Evolutionary conservation across 2,329 filamentous ascomycete species (phyloP).

Genomic region (Penicillium sumatraense): DNA sequence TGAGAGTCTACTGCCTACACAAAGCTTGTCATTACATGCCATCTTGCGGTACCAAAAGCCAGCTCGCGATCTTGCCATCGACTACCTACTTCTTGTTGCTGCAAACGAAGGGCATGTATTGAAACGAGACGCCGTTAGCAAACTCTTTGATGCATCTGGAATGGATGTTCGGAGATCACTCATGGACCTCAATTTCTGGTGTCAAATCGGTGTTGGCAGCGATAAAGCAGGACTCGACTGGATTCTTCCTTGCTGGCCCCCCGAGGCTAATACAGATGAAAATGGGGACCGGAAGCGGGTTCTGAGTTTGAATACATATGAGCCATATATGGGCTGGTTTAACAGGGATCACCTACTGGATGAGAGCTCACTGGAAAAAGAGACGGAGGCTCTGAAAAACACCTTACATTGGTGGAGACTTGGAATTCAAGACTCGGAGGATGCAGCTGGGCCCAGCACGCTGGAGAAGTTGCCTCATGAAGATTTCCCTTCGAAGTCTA

Average conservation of each 20-base stretch:
- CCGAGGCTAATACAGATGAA: conserved; percentile 69
- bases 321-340: conserved; percentile 75
- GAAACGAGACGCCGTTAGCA: conserved; percentile 65
- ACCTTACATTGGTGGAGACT: conserved; percentile 71
- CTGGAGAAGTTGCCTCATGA: conserved; percentile 23
- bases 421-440: conserved; percentile 64
- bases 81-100: conserved; percentile 80
- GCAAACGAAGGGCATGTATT: conserved; percentile 89
- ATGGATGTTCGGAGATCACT: conserved; percentile 80
- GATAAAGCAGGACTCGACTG: conserved; percentile 86
- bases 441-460: conserved; percentile 46
- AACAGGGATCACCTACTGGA: conserved; percentile 62
- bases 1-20: conserved; percentile 77
- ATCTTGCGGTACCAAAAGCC: conserved; percentile 77
- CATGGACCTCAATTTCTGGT: conserved; percentile 91
- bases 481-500: conserved; percentile 19
- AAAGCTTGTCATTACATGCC: conserved; percentile 77
- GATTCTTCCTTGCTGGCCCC: conserved; percentile 80
- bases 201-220: conserved; percentile 92
- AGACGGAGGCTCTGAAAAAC: conserved; percentile 69
- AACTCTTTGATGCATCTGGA: conserved; percentile 71
- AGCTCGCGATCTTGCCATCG: conserved; percentile 69
- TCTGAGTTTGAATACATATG: conserved; percentile 79
- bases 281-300: conserved; percentile 73
- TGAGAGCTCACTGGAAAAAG: conserved; percentile 48